A percentile compares a stretch with the other conserved stretches of the same genome.
These are phyloP conservation scores for Peltaster fructicola DNA, from an alignment of 2,329 filamentous ascomycete genomes.

Conservation along the genomic window DNA sequence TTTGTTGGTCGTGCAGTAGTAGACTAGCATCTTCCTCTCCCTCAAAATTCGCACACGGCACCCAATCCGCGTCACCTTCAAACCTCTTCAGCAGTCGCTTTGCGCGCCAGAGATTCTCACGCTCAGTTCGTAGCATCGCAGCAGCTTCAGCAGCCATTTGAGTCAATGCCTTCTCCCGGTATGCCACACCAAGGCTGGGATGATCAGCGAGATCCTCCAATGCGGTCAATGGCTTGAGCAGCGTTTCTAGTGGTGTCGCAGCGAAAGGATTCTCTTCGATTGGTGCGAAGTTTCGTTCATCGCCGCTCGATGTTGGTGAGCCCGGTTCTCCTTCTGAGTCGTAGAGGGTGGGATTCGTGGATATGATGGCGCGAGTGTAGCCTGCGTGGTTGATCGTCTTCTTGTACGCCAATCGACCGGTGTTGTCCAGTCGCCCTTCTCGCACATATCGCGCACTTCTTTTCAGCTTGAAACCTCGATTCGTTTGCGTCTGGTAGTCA, in stretches of 20 bases:
- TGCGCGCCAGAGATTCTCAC: conserved; percentile 52
- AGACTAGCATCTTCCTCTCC: conserved; percentile 29
- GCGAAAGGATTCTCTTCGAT: conserved; percentile 56
- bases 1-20: conserved; percentile 7
- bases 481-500: conserved; percentile 49
- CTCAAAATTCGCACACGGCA: conserved; percentile 36
- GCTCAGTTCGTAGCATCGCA: conserved; percentile 58
- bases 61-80: conserved; percentile 55
- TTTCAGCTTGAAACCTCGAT: conserved; percentile 66
- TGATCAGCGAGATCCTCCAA: conserved; percentile 59
- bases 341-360: conserved; percentile 52
- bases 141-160: conserved; percentile 53
- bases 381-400: conserved; percentile 59
- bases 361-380: conserved; percentile 53
- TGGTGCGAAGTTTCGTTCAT: conserved; percentile 48
- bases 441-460: conserved; percentile 54
- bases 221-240: conserved; percentile 58
- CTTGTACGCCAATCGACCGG: conserved; percentile 28
- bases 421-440: conserved; percentile 49
- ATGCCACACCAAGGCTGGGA: conserved; percentile 56
- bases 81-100: conserved; percentile 57
- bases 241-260: conserved; percentile 24
- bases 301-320: conserved; percentile 25
- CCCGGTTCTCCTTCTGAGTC: conserved; percentile 52
- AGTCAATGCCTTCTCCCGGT: conserved; percentile 54